A percentile compares a stretch with the other conserved stretches of the same genome.
Evolutionary conservation across 257 asterid species (phyloP).

Genomic region (Henckelia pumila): DNA sequence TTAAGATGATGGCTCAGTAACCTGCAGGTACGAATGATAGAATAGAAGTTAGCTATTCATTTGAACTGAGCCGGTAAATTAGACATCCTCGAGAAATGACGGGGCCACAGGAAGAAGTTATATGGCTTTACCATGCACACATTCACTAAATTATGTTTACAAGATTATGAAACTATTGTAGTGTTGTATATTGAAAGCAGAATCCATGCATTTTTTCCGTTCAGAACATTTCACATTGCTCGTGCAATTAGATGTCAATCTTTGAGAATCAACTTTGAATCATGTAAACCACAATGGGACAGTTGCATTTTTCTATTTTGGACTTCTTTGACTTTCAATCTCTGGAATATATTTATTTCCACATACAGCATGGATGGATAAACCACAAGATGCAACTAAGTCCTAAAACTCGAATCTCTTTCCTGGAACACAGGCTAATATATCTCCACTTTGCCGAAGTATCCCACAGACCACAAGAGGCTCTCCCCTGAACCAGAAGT

Average conservation of each 20-base stretch:
- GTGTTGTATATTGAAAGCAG: neutral
- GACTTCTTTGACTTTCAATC: neutral
- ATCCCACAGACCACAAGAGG: neutral
- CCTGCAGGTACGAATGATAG: slow-evolving; percentile 2
- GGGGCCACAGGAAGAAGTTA: neutral
- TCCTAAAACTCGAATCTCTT: neutral
- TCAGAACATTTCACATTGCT: neutral
- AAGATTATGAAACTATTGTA: neutral
- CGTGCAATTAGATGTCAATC: neutral
- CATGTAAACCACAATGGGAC: neutral
- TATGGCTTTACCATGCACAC: neutral
- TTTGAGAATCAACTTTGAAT: neutral
- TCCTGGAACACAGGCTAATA: neutral
- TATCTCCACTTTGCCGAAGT: neutral
- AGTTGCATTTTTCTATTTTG: neutral
- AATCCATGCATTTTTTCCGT: neutral
- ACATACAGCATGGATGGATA: neutral
- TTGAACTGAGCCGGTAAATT: neutral
- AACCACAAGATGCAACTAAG: neutral
- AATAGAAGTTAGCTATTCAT: neutral
- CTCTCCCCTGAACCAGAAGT: neutral
- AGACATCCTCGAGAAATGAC: neutral
- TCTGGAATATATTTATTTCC: neutral
- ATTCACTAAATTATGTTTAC: neutral
- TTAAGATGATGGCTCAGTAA: slow-evolving; percentile 8